Evolutionary conservation across 768 basidiomycete genomes (phyloP).

Genomic region (Collybia nuda): DNA sequence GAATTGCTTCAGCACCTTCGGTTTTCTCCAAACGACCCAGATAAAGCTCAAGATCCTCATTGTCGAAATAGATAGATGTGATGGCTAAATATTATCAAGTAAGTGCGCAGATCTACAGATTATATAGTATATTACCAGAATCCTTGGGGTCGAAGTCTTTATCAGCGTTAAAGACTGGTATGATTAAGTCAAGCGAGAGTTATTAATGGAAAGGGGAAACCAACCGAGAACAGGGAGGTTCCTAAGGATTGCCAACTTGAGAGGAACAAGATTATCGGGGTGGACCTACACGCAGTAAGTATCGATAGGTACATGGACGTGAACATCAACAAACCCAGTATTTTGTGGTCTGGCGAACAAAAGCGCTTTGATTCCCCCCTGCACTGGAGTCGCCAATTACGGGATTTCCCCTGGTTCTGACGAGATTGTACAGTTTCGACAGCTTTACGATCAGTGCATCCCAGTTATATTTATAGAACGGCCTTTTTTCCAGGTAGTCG

Average conservation of each 20-base stretch:
- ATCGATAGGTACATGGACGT: neutral
- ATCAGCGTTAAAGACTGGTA: slow-evolving; percentile 84
- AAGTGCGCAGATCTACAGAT: neutral
- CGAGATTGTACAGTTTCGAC: slow-evolving; percentile 92
- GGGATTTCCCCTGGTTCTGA: slow-evolving; percentile 93
- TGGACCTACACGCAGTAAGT: slow-evolving; percentile 52
- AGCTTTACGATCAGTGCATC: slow-evolving; percentile 95
- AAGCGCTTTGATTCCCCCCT: slow-evolving; percentile 94
- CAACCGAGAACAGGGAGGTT: slow-evolving; percentile 92
- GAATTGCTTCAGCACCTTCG: slow-evolving; percentile 96
- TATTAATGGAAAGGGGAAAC: neutral
- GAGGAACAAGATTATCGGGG: slow-evolving; percentile 89
- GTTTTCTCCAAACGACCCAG: slow-evolving; percentile 97
- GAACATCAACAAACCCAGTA: slow-evolving; percentile 74
- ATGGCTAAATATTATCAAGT: slow-evolving; percentile 57
- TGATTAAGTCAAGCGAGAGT: neutral
- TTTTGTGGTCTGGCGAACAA: slow-evolving; percentile 98
- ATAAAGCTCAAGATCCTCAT: slow-evolving; percentile 93
- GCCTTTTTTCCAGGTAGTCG: slow-evolving; percentile 89
- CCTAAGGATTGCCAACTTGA: slow-evolving; percentile 90
- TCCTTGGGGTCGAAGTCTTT: slow-evolving; percentile 91
- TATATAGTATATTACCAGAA: slow-evolving; percentile 47
- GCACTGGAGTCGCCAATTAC: slow-evolving; percentile 92
- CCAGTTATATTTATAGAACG: slow-evolving; percentile 97
- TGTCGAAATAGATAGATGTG: slow-evolving; percentile 96